phyloP scores from a whole-genome alignment of 78 protist genomes.

The Corallochytrium limacisporum region DNA sequence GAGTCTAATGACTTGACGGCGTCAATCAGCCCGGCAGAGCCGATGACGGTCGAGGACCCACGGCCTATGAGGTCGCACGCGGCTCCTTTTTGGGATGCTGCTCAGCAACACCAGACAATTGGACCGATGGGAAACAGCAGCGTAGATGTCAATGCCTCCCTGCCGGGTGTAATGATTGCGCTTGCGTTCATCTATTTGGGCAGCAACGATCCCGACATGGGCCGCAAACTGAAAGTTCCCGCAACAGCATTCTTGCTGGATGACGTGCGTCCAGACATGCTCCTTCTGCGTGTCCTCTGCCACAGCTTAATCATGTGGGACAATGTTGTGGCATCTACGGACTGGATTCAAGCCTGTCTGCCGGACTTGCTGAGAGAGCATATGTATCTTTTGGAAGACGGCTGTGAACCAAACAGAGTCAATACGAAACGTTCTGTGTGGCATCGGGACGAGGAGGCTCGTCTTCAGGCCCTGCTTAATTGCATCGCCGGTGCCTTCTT shows the following conservation, averaged over 20 bases:
- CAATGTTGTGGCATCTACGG: constrained; percentile 6
- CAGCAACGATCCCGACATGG: constrained; percentile 32
- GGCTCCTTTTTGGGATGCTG: no score
- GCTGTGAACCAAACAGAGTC: not conserved
- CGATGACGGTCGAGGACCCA: no score
- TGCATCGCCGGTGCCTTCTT: no score
- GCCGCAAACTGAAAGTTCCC: constrained; percentile 43
- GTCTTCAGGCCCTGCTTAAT: no score
- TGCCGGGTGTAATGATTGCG: constrained; percentile 73
- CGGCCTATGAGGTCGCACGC: no score
- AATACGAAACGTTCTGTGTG: not conserved
- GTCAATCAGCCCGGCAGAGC: no score
- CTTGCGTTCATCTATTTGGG: constrained; percentile 55
- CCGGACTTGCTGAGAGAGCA: no score
- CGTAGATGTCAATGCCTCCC: constrained; percentile 62
- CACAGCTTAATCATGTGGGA: constrained; percentile 31
- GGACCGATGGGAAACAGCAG: no score
- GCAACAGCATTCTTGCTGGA: constrained; percentile 35
- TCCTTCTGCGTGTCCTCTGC: constrained; percentile 35
- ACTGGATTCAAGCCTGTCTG: not conserved
- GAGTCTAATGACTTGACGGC: no score
- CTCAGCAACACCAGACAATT: no score
- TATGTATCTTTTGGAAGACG: not conserved
- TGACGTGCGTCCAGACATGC: constrained; percentile 52
- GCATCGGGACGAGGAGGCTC: not conserved